phyloP scores from a whole-genome alignment of 176 grass and related monocot genomes.

The Oryza glumipatula region DNA sequence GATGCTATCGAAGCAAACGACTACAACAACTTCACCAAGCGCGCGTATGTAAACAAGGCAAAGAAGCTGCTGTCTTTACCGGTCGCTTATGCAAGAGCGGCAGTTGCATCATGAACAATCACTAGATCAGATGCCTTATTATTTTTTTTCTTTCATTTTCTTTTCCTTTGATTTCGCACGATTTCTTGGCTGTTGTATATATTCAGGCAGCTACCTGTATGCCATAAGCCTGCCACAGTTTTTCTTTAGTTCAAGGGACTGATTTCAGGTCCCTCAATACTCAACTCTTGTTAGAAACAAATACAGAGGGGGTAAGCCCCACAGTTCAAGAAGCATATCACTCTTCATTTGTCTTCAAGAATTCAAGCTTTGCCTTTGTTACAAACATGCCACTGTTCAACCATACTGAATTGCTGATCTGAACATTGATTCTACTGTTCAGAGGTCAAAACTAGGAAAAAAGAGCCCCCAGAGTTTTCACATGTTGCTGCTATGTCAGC shows the following conservation, averaged over 20 bases:
- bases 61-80: slow-evolving; percentile 83
- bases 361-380: not conserved
- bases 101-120: slow-evolving; percentile 43
- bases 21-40: slow-evolving; percentile 95
- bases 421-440: not conserved
- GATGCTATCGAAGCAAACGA: slow-evolving; percentile 93
- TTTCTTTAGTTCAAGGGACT: slow-evolving; percentile 30
- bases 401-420: not conserved
- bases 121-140: slow-evolving; percentile 24
- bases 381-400: not conserved
- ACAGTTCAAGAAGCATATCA: not conserved
- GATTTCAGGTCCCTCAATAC: not conserved
- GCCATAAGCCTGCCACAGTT: not conserved
- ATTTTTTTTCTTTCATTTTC: not conserved
- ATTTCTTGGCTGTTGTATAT: slow-evolving; percentile 45
- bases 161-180: not conserved
- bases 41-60: slow-evolving; percentile 76
- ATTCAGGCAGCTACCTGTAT: slow-evolving; percentile 29
- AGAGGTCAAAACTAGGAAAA: not conserved
- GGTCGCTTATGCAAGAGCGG: slow-evolving; percentile 65
- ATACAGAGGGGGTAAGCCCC: not conserved
- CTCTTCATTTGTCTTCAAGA: not conserved
- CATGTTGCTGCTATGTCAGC: not conserved
- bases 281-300: slow-evolving; percentile 17
- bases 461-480: not conserved